Percentiles rank a stretch among this genome's conserved stretches.
phyloP scores from a whole-genome alignment of 2,329 filamentous ascomycete species.

The Pyrenophora graminea region DNA sequence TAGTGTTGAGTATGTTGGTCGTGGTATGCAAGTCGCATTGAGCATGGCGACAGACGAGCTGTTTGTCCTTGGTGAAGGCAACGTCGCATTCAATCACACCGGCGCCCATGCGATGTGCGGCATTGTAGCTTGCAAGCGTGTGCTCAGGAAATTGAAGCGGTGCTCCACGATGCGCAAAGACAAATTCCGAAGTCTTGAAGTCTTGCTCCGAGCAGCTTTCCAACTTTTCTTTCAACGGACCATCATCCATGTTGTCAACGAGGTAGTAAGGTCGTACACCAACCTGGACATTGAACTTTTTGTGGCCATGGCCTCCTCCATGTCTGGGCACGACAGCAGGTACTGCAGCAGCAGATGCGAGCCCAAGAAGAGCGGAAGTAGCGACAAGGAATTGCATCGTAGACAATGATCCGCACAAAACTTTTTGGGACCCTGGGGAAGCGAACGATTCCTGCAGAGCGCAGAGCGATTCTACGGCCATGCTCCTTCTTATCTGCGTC shows the following conservation, averaged over 20 bases:
- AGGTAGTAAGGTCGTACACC: conserved; percentile 45
- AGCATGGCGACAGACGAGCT: conserved; percentile 46
- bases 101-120: conserved; percentile 42
- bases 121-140: conserved; percentile 36
- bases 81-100: conserved; percentile 47
- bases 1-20: conserved; percentile 44
- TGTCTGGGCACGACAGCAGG: conserved; percentile 30
- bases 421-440: conserved; percentile 14
- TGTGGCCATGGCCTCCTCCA: conserved; percentile 10
- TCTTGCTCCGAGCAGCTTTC: conserved; percentile 44
- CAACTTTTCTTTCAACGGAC: conserved; percentile 44
- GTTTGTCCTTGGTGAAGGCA: conserved; percentile 44
- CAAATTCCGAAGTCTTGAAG: conserved; percentile 41
- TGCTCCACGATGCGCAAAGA: conserved; percentile 44
- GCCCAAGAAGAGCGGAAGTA: conserved; percentile 31
- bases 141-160: conserved; percentile 46
- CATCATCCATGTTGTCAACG: conserved; percentile 46
- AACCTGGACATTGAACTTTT: conserved; percentile 41
- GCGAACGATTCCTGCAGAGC: conserved; percentile 25
- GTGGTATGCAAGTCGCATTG: conserved; percentile 47
- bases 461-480: conserved; percentile 12
- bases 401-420: conserved; percentile 11
- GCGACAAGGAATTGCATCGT: conserved; percentile 37
- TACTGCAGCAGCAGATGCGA: conserved; percentile 36
- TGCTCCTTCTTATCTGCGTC: conserved; percentile 31